Percentiles rank a stretch among this genome's conserved stretches.
Conservation (phyloP, 176 grass and related monocot genomes). For the Oryza longistaminata region DNA sequence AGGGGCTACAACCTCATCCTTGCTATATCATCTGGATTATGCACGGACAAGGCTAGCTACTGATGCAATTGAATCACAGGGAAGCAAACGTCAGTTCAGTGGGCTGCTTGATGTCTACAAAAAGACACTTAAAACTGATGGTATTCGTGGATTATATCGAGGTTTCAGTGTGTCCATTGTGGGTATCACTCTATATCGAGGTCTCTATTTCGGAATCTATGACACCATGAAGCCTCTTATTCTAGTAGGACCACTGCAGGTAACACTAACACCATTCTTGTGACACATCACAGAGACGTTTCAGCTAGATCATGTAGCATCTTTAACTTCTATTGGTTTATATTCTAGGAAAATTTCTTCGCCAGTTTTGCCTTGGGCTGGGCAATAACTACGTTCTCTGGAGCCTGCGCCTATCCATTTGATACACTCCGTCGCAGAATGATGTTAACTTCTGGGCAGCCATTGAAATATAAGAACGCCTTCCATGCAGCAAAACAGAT, state of each 20-base stretch:
- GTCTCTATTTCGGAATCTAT: constrained; percentile 89
- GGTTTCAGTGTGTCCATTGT: constrained; percentile 83
- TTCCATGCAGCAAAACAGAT: constrained; percentile 75
- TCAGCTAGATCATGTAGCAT: not conserved
- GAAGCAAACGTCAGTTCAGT: constrained; percentile 61
- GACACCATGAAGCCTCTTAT: constrained; percentile 85
- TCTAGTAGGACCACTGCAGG: constrained; percentile 80
- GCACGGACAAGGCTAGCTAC: constrained; percentile 77
- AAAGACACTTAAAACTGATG: constrained; percentile 68
- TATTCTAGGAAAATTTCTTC: constrained; percentile 80
- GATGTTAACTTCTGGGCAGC: constrained; percentile 85
- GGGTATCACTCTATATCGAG: constrained; percentile 85
- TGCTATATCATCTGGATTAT: constrained; percentile 95
- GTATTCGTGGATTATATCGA: constrained; percentile 74
- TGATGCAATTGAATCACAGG: constrained; percentile 64
- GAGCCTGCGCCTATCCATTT: constrained; percentile 80
- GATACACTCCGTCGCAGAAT: constrained; percentile 92
- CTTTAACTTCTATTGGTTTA: constrained; percentile 29
- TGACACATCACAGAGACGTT: not conserved
- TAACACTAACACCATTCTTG: constrained; percentile 49
- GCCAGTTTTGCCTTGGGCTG: constrained; percentile 88
- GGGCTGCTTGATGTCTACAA: constrained; percentile 83
- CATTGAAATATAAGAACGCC: constrained; percentile 68
- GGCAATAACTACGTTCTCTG: constrained; percentile 90
- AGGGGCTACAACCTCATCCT: constrained; percentile 72